These are phyloP conservation scores for Omphalotus guepiniiformis DNA, from an alignment of 768 basidiomycete genomes.

Conservation along the genomic window DNA sequence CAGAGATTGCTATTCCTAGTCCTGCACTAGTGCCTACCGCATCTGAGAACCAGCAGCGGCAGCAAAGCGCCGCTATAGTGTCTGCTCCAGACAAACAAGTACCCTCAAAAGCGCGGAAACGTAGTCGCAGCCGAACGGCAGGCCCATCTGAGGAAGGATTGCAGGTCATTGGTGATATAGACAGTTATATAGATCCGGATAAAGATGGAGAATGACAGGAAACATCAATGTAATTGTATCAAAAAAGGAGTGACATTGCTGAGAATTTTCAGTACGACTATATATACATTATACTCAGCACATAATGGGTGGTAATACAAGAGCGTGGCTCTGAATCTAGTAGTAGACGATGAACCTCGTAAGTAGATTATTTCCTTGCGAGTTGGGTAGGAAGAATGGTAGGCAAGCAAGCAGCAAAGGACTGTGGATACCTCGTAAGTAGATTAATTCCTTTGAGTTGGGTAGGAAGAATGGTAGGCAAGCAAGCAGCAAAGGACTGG, in stretches of 20 bases:
- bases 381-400: too few species aligned
- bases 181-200: slow-evolving; percentile 11
- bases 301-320: not conserved
- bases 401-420: too few species aligned
- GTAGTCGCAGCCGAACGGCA: slow-evolving; percentile 20
- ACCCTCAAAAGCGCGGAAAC: slow-evolving; percentile 15
- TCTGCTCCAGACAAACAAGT: too few species aligned
- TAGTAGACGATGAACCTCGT: too few species aligned
- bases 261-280: not conserved
- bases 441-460: too few species aligned
- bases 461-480: too few species aligned
- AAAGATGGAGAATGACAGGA: not conserved
- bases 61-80: not conserved
- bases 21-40: slow-evolving; percentile 25
- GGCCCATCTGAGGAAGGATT: slow-evolving; percentile 17
- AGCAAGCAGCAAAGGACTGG: too few species aligned
- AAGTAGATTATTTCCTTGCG: too few species aligned
- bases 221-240: not conserved
- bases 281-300: not conserved
- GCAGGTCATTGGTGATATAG: slow-evolving; percentile 19
- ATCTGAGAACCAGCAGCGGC: not conserved
- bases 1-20: slow-evolving; percentile 50
- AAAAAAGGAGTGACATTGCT: too few species aligned
- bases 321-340: too few species aligned
- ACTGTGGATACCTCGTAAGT: too few species aligned